Evolutionary conservation across 2,329 filamentous ascomycete genomes (phyloP).

Genomic region (Cercospora beticola): DNA sequence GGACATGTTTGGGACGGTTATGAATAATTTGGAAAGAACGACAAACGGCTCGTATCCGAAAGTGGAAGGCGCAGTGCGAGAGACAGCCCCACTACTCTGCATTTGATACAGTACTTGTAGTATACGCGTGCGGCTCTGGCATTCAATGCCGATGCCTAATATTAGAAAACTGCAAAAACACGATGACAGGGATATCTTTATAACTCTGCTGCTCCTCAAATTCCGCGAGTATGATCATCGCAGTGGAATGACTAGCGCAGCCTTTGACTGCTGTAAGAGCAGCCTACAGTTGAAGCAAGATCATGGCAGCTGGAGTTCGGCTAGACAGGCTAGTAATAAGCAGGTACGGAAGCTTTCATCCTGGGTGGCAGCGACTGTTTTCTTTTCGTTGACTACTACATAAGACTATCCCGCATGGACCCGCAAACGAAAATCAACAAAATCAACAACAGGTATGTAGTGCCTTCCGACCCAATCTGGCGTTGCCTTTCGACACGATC

Average conservation of each 20-base stretch:
- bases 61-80: not conserved
- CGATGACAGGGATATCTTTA: not conserved
- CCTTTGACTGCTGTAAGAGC: too few relatives aligned
- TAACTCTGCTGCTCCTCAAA: not conserved
- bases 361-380: too few relatives aligned
- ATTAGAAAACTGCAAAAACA: not conserved
- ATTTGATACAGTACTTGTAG: not conserved
- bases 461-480: too few relatives aligned
- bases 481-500: too few relatives aligned
- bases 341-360: too few relatives aligned
- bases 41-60: not conserved
- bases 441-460: too few relatives aligned
- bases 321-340: too few relatives aligned
- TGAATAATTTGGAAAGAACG: not conserved
- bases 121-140: not conserved
- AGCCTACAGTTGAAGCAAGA: too few relatives aligned
- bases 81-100: not conserved
- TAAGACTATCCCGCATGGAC: too few relatives aligned
- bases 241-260: slow-evolving; percentile 1
- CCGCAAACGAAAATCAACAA: too few relatives aligned
- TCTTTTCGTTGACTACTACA: too few relatives aligned
- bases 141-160: slow-evolving; percentile 1
- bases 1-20: not conserved
- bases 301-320: too few relatives aligned
- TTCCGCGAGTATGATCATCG: not conserved